Evolutionary conservation across 1,284 basidiomycete species (phyloP), one percentile per base, ranked within the genome.

Genomic region (Cutaneotrichosporon dermatis): DNA sequence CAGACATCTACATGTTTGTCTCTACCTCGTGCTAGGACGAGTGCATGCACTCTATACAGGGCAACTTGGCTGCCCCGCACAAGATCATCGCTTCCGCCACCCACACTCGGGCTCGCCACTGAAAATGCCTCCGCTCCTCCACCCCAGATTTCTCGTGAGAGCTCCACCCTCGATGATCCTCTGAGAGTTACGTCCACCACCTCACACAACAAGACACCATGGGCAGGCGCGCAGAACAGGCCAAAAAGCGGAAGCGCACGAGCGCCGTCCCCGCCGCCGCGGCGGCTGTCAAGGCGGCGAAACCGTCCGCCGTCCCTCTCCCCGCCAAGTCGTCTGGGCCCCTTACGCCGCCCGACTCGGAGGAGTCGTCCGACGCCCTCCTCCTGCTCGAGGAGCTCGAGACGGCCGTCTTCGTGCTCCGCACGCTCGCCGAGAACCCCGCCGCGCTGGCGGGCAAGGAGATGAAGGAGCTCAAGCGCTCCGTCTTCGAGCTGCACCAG

Each of bases 381-480:
- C 66, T 78, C 50, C 55, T 68, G 3, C 62, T 66, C 11, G 73
- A 76, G 40, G 76, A 78, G 54, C 54, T 76, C 25, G 72, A 73
- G 54, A 70, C 69, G 8, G 68, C 78, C 4, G 57, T 78, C 25
- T 63, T 71, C 34, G 70, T 71, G 4, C 65, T 79, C 7, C 59
- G 68, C 39, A 69, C 72, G 12, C 63, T 79, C 9, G 60, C 66
- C 2, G 69, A 71, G 34, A 67, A 74, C 57, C 76, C 77, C 0
- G 67, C 70, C 6, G 64, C 71, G 39, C 66, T 79, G 9, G 58
- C 66, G 0, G 63, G 64, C 34, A 72, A 72, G 62, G 62, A 66
- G 46, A 68, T 72, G 56, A 78, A 78, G 63, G 73, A 68, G 9
- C 58, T 79, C 57, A 79, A 79, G 67, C 59, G 73, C 36, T 69